Base-by-base conservation (phyloP, 441 rosid genomes). In the Viola pubescens region DNA sequence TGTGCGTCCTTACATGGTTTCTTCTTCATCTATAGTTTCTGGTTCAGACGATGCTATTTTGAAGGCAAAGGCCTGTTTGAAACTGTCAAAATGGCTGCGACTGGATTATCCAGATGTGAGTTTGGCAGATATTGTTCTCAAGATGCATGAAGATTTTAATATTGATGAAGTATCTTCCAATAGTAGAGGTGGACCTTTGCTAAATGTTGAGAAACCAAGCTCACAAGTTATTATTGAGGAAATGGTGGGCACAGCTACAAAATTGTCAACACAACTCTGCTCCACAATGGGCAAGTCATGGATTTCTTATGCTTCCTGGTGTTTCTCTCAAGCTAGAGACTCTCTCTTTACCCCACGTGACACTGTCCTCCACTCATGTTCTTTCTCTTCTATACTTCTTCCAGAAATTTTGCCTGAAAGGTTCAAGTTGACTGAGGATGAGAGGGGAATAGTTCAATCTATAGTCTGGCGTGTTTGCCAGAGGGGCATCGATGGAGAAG, bases 301-400 rank as follows among this genome's bases (percentile, higher is more conserved):
- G 99, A 88, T 94, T 79, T 86, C 91, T 57, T 94, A 94, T 79
- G 97, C 89, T 54, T 77, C 91, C 60, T 94, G 99, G 99, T 94
- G 99, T 77, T 94, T 86, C 70, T 73, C 50, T 79, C 97, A 86
- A 74, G 99, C 95, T 49, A 80, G 66, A 67, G 79, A 77, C 64
- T 79, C 86, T 65, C 76, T 85, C 59, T 61, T 60, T 54, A 56
- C 66, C 39, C 80, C 82, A 38, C 65, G 52, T 50, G 87, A 79
- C 65, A 64, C 74, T 61, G 73, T 66, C 55, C 75, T 78, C 65
- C 82, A 37, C 45, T 74, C 83, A 43, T 76, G 78, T 75, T 79
- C 81, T 55, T 83, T 85, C 72, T 84, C 97, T 71, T 67, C 83
- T 69, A 59, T 82, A 55, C 83, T 88, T 72, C 67, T 64, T 63